Conservation (phyloP, 1,284 basidiomycete genomes). For the Ganoderma resinaceum region DNA sequence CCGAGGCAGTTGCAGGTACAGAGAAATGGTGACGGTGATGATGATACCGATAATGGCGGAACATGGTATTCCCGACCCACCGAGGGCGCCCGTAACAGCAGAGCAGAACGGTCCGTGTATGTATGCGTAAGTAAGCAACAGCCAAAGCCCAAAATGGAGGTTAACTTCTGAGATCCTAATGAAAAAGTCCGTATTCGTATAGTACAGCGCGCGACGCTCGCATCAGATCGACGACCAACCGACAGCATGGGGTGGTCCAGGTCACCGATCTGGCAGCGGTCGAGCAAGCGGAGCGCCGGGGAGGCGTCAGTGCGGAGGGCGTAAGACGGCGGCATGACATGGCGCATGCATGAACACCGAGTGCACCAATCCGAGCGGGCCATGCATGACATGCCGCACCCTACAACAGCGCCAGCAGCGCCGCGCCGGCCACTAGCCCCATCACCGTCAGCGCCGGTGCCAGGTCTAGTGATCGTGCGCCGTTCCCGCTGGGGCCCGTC, state of each 20-base stretch:
- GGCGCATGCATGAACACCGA: neutral
- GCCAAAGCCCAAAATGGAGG: neutral
- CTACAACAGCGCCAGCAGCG: conserved; percentile 1
- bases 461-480: neutral
- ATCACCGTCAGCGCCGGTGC: neutral
- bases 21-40: neutral
- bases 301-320: neutral
- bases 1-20: neutral
- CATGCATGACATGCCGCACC: neutral
- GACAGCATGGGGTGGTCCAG: neutral
- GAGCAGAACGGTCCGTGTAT: neutral
- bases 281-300: neutral
- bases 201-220: neutral
- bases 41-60: neutral
- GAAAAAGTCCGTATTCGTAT: neutral
- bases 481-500: neutral
- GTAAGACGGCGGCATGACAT: neutral
- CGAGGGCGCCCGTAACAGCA: neutral
- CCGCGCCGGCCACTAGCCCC: neutral
- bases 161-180: neutral
- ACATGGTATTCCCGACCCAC: neutral
- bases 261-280: neutral
- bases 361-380: neutral
- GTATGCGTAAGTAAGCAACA: neutral
- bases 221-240: neutral